Evolutionary conservation across 306 rosid genomes (phyloP), one percentile per base, ranked within the genome.

Genomic region (Citrullus colocynthis): DNA sequence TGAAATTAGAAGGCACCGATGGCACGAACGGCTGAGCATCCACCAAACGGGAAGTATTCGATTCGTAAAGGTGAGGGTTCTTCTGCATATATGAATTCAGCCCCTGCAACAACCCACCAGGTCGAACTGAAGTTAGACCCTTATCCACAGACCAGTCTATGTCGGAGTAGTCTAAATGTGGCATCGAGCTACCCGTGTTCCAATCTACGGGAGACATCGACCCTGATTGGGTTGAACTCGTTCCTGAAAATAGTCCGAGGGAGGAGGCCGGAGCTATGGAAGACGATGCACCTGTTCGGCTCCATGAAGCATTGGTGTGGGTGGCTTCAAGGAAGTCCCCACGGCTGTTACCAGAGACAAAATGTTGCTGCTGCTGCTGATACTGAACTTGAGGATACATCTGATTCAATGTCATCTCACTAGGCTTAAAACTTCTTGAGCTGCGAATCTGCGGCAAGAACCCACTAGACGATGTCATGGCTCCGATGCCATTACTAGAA

Each of bases 81-180:
- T 75, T 86, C 85, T 84, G 91, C 78, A 90, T 76, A 69, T 82
- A 87, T 2, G 98, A 87, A 37, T 93, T 83, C 59, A 88, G 80
- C 72, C 97, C 98, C 54, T 81, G 84, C 92, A 89, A 85, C 76
- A 91, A 74, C 51, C 96, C 84, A 12, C 88, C 85, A n/a, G 96
- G 81, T 79, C 90, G 83, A 7, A 89, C 79, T 0, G 96, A 78
- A 24, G 88, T 37, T 82, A 89, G 73, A 74, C 86, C 80, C 84
- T 87, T 86, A 85, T 92, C 91, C 89, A 96, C 82, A 61, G 93
- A 89, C 99, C 98, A 96, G 79, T 96, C 99, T 81, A 96, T 87
- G 87, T 73, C 90, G 54, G 88, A 82, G 82, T 96, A 96, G 81
- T 96, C 96, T 17, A 86, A 83, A 45, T 92, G 91, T 69, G 83